Evolutionary conservation across 179 eudicot genomes (phyloP).

Genomic region (Spergularia azorica): DNA sequence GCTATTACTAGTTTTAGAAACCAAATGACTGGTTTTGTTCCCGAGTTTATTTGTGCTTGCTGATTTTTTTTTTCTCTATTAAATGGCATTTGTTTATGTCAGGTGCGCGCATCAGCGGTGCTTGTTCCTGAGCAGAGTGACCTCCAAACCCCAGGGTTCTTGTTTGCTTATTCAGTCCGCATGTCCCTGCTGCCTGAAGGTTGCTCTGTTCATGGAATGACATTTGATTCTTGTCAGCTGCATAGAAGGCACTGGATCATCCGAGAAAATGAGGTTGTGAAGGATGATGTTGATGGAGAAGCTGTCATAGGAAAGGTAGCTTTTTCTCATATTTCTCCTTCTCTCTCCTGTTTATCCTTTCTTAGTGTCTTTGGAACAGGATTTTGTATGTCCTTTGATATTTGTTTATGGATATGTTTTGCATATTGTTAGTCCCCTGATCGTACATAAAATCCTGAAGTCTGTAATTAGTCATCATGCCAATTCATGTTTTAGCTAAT

Average conservation of each 20-base stretch:
- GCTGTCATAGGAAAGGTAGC: constrained; percentile 91
- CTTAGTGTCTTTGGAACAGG: neutral
- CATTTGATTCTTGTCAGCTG: constrained; percentile 74
- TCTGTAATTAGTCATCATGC: too few relatives aligned
- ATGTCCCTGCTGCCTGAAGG: constrained; percentile 85
- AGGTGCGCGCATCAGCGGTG: constrained; percentile 96
- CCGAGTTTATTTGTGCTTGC: neutral
- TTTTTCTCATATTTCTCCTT: neutral
- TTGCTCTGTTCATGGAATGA: constrained; percentile 59
- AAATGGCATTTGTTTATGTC: constrained; percentile 15
- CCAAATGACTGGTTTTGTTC: too few relatives aligned
- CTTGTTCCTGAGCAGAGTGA: constrained; percentile 72
- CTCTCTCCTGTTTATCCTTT: neutral
- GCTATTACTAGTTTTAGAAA: too few relatives aligned
- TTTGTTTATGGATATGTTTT: too few relatives aligned
- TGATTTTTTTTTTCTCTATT: constrained; percentile 1
- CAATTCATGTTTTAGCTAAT: too few relatives aligned
- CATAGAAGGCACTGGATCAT: constrained; percentile 81
- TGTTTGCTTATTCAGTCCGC: constrained; percentile 83
- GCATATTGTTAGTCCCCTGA: too few relatives aligned
- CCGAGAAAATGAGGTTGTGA: constrained; percentile 52
- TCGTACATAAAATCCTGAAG: too few relatives aligned
- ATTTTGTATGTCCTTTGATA: too few relatives aligned
- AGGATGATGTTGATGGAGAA: constrained; percentile 52
- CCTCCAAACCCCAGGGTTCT: constrained; percentile 30